Conservation (phyloP, 2,329 filamentous ascomycete species). For the Fusarium chuoi region DNA sequence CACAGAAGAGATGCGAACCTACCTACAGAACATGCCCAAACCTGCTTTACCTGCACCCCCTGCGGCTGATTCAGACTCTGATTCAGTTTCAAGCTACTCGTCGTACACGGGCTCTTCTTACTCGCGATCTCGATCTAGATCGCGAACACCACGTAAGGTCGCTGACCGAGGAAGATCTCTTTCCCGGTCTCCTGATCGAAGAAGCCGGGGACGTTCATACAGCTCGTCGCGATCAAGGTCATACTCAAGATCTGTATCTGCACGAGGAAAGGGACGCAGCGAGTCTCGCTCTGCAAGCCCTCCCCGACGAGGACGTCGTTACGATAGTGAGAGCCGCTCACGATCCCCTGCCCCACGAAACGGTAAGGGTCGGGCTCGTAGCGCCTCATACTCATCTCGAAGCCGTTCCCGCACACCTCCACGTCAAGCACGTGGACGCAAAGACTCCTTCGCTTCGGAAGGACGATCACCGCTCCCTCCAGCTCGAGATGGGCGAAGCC, state of each 20-base stretch:
- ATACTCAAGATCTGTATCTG: conserved; percentile 55
- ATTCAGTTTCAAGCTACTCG: conserved; percentile 82
- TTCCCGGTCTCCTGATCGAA: conserved; percentile 45
- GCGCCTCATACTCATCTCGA: conserved; percentile 47
- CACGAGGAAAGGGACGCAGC: conserved; percentile 34
- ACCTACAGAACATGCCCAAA: conserved; percentile 89
- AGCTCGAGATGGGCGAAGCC: conserved; percentile 33
- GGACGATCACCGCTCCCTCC: conserved; percentile 37
- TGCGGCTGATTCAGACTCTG: conserved; percentile 69
- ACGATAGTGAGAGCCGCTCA: conserved; percentile 42
- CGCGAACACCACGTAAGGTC: conserved; percentile 50
- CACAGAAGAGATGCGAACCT: conserved; percentile 94
- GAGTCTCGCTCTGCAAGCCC: conserved; percentile 48
- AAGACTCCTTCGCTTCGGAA: conserved; percentile 36
- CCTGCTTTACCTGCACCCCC: conserved; percentile 77
- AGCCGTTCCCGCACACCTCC: conserved; percentile 46
- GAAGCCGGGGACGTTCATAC: conserved; percentile 41
- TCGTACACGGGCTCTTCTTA: conserved; percentile 75
- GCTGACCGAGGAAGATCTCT: conserved; percentile 43
- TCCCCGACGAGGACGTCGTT: conserved; percentile 41
- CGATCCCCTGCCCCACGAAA: conserved; percentile 46
- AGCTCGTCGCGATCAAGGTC: conserved; percentile 55
- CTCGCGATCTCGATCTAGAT: conserved; percentile 61
- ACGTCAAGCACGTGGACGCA: conserved; percentile 35
- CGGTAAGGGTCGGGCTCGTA: conserved; percentile 41